Percentiles rank a stretch among this genome's conserved stretches.
These are phyloP conservation scores for Plasmodium fragile DNA, from an alignment of 169 alveolate species.

Conservation along the genomic window DNA sequence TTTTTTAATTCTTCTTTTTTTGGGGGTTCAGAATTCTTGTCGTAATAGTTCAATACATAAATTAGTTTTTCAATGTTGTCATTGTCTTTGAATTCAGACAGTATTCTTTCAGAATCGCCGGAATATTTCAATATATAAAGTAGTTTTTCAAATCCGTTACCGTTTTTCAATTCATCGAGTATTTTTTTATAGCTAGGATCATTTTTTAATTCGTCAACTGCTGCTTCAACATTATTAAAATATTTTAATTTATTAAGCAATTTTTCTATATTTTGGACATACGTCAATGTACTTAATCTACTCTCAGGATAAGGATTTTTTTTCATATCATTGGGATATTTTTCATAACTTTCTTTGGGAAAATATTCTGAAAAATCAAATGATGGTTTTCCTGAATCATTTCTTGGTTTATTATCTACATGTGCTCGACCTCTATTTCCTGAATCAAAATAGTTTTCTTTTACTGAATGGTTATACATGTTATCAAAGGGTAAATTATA, in stretches of 20 bases:
- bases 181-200: slow-evolving; percentile 4
- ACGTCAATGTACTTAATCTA: neutral
- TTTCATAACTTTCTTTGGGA: neutral
- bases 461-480: neutral
- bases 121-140: slow-evolving; percentile 11
- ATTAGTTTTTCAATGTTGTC: slow-evolving; percentile 17
- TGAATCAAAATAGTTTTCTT: neutral
- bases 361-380: neutral
- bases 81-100: neutral
- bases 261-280: neutral
- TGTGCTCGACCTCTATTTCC: neutral
- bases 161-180: neutral
- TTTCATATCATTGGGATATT: neutral
- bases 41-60: slow-evolving; percentile 9
- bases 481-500: neutral
- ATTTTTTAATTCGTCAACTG: neutral
- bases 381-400: neutral
- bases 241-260: slow-evolving; percentile 1
- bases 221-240: slow-evolving; percentile 7
- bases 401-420: neutral
- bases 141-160: slow-evolving; percentile 12
- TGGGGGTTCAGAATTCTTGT: neutral
- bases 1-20: neutral
- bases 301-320: neutral
- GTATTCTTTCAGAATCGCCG: slow-evolving; percentile 8